Evolutionary conservation across 441 rosid genomes (phyloP).

Genomic region (Syzygium malaccense): DNA sequence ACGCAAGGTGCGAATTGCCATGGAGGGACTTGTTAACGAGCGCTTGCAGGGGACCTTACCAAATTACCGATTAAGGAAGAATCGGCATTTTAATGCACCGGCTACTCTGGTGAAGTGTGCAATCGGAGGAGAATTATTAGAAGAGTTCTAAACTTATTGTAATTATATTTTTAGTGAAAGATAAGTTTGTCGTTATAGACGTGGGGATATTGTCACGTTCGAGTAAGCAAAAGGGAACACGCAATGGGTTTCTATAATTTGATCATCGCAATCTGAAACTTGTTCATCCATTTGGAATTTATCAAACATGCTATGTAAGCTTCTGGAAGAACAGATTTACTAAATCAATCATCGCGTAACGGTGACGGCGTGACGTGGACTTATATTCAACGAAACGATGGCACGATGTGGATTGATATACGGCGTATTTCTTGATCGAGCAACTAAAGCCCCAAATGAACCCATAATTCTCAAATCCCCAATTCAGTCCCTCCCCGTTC

Average conservation of each 20-base stretch:
- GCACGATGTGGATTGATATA: not conserved
- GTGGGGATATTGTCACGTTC: too few relatives aligned
- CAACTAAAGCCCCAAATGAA: not conserved
- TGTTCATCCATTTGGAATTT: not conserved
- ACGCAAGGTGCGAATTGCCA: not conserved
- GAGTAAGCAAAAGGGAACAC: rapidly evolving
- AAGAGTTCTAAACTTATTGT: not conserved
- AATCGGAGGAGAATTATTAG: not conserved
- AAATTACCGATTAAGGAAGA: not conserved
- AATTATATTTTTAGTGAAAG: not conserved
- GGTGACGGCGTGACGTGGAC: not conserved
- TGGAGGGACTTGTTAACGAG: not conserved
- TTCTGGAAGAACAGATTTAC: not conserved
- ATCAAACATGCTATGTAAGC: not conserved
- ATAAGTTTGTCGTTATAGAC: too few relatives aligned
- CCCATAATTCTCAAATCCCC: not conserved
- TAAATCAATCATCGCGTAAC: not conserved
- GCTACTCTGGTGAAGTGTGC: rapidly evolving
- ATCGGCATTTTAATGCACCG: not conserved
- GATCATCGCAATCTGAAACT: not conserved
- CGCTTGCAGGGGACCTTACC: not conserved
- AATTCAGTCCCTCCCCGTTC: not conserved
- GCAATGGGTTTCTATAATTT: not conserved
- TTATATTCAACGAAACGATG: not conserved
- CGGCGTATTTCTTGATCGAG: not conserved